Evolutionary conservation across 805 yeast genomes (phyloP).

Genomic region (Monosporozyma unispora): DNA sequence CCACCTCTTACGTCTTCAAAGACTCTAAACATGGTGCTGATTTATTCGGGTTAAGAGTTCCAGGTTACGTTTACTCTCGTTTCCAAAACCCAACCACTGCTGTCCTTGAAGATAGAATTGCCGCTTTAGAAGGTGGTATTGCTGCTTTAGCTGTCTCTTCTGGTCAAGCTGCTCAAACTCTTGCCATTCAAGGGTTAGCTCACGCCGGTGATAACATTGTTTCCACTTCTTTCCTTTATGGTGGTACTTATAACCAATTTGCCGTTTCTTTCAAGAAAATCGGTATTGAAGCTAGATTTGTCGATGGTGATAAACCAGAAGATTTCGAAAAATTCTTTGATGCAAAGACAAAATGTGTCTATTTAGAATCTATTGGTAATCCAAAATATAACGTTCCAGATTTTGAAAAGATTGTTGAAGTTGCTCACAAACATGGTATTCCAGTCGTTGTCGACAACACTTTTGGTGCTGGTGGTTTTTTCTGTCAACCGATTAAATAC

Average conservation of each 20-base stretch:
- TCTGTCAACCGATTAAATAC: slow-evolving; percentile 71
- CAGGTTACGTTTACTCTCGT: slow-evolving; percentile 84
- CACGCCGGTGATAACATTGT: slow-evolving; percentile 85
- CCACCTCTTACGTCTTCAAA: slow-evolving; percentile 80
- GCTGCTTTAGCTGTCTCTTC: slow-evolving; percentile 85
- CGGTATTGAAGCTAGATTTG: slow-evolving; percentile 81
- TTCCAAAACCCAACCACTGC: slow-evolving; percentile 89
- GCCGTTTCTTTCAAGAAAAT: slow-evolving; percentile 84
- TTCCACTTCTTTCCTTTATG: slow-evolving; percentile 79
- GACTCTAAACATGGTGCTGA: slow-evolving; percentile 90
- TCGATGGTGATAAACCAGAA: slow-evolving; percentile 66
- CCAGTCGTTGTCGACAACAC: slow-evolving; percentile 94
- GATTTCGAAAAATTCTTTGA: slow-evolving; percentile 69
- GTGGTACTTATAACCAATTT: slow-evolving; percentile 95
- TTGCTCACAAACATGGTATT: slow-evolving; percentile 80
- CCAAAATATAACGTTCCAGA: slow-evolving; percentile 91
- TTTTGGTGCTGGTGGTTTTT: slow-evolving; percentile 92
- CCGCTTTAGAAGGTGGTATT: slow-evolving; percentile 87
- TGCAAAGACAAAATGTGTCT: slow-evolving; percentile 80
- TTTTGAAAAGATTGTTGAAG: slow-evolving; percentile 61
- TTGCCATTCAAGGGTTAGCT: slow-evolving; percentile 76
- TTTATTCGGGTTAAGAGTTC: slow-evolving; percentile 72
- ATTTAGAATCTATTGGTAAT: slow-evolving; percentile 85
- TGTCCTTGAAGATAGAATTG: slow-evolving; percentile 83
- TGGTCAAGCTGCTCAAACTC: slow-evolving; percentile 94